These are phyloP conservation scores for Penicillium ochrochloron DNA, from an alignment of 495 filamentous ascomycete genomes.

Conservation along the genomic window DNA sequence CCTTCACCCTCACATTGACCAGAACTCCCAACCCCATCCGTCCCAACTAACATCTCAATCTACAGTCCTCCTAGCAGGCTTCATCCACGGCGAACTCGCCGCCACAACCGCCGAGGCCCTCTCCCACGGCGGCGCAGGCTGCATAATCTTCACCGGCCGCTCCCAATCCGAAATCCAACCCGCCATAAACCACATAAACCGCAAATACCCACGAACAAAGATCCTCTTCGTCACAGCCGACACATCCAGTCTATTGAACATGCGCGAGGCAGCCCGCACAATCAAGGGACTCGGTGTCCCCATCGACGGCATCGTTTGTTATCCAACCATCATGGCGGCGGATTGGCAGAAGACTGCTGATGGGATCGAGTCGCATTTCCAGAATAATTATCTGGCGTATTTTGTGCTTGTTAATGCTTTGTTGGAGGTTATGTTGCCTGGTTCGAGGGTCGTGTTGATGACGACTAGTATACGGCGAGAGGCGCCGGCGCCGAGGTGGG, in stretches of 20 bases:
- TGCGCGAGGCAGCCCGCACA: conserved; percentile 22
- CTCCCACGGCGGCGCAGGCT: conserved; percentile 40
- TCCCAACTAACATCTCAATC: background rate
- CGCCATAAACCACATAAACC: conserved; percentile 44
- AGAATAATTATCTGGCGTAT: conserved; percentile 32
- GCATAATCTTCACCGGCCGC: conserved; percentile 49
- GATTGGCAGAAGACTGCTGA: conserved; percentile 26
- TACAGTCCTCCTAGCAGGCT: conserved; percentile 26
- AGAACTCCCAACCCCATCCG: background rate
- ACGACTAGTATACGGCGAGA: conserved; percentile 30
- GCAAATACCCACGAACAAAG: conserved; percentile 25
- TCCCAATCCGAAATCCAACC: conserved; percentile 43
- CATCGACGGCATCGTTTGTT: conserved; percentile 31
- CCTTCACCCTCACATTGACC: conserved; percentile 5
- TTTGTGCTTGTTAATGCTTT: conserved; percentile 31
- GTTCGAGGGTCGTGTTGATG: conserved; percentile 26
- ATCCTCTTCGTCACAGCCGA: conserved; percentile 31
- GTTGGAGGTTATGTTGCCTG: conserved; percentile 13
- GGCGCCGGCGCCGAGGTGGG: conserved; percentile 24
- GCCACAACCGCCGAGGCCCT: conserved; percentile 30
- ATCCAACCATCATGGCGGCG: conserved; percentile 28
- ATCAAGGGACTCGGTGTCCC: conserved; percentile 22
- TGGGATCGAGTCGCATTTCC: conserved; percentile 33
- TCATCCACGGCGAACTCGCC: conserved; percentile 23
- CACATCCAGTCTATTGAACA: conserved; percentile 17